Percentiles rank a stretch among this genome's conserved stretches.
phyloP scores from a whole-genome alignment of 2,329 filamentous ascomycete species.

The Alternaria consortialis region DNA sequence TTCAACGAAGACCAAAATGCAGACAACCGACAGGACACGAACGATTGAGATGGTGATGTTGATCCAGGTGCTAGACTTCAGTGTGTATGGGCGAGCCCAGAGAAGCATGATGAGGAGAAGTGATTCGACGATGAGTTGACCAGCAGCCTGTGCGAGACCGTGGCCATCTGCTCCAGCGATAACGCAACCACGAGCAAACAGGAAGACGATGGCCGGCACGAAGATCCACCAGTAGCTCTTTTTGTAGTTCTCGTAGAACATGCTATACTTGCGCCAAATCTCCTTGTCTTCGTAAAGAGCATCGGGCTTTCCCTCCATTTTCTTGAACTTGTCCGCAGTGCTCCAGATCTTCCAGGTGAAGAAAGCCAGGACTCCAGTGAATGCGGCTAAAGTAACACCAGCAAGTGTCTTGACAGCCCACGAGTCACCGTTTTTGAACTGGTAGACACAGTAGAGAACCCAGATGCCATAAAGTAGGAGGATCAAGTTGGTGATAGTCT shows the following conservation, averaged over 20 bases:
- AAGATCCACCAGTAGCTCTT: slow-evolving; percentile 98
- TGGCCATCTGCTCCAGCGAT: slow-evolving; percentile 87
- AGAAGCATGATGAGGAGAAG: slow-evolving; percentile 80
- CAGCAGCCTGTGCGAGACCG: slow-evolving; percentile 80
- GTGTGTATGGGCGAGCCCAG: slow-evolving; percentile 86
- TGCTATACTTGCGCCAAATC: slow-evolving; percentile 92
- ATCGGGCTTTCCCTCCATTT: slow-evolving; percentile 74
- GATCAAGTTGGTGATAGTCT: slow-evolving; percentile 88
- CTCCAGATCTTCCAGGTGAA: slow-evolving; percentile 86
- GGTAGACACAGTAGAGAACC: slow-evolving; percentile 95
- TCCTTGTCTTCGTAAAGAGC: slow-evolving; percentile 87
- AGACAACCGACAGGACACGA: slow-evolving; percentile 85
- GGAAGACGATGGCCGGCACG: slow-evolving; percentile 86
- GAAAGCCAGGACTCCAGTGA: slow-evolving; percentile 81
- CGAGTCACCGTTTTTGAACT: slow-evolving; percentile 92
- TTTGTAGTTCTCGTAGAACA: slow-evolving; percentile 97
- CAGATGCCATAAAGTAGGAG: slow-evolving; percentile 92
- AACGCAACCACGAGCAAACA: slow-evolving; percentile 86
- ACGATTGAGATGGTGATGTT: slow-evolving; percentile 92
- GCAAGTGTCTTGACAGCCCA: slow-evolving; percentile 90
- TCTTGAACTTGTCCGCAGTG: slow-evolving; percentile 77
- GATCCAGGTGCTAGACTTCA: slow-evolving; percentile 88
- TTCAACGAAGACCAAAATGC: slow-evolving; percentile 92
- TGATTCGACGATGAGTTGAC: slow-evolving; percentile 82
- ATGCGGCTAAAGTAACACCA: slow-evolving; percentile 79